A percentile compares a stretch with the other conserved stretches of the same genome.
Evolutionary conservation across 176 grass and related monocot species (phyloP).

Genomic region (Oryza officinalis): DNA sequence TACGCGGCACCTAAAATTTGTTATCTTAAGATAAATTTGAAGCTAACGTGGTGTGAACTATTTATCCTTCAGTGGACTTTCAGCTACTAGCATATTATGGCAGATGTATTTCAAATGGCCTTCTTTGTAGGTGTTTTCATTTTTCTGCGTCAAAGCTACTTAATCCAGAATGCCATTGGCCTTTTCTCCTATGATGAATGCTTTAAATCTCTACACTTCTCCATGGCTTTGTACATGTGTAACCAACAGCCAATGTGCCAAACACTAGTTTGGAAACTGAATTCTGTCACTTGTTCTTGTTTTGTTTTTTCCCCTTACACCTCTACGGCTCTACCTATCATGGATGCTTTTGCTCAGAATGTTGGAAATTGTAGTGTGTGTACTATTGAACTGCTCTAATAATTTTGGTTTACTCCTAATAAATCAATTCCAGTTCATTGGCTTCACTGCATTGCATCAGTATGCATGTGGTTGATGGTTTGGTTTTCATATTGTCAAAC

Average conservation of each 20-base stretch:
- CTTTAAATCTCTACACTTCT: not conserved
- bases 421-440: not conserved
- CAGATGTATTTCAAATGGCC: not conserved
- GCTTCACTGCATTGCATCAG: not conserved
- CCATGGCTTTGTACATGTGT: not conserved
- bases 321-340: not conserved
- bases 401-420: not conserved
- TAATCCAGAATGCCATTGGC: not conserved
- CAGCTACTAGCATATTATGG: too few relatives aligned
- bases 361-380: not conserved
- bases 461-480: conserved; percentile 8
- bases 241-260: not conserved
- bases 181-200: not conserved
- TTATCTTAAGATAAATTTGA: not conserved
- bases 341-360: not conserved
- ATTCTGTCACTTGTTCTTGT: not conserved
- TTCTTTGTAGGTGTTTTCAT: not conserved
- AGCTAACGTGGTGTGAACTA: not conserved
- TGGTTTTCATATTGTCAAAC: not conserved
- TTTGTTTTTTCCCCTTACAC: not conserved
- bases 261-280: not conserved
- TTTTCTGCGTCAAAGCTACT: not conserved
- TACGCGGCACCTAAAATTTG: not conserved
- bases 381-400: not conserved
- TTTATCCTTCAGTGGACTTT: not conserved